Conservation (phyloP, 2,329 filamentous ascomycete species). For the Alternaria metachromatica region DNA sequence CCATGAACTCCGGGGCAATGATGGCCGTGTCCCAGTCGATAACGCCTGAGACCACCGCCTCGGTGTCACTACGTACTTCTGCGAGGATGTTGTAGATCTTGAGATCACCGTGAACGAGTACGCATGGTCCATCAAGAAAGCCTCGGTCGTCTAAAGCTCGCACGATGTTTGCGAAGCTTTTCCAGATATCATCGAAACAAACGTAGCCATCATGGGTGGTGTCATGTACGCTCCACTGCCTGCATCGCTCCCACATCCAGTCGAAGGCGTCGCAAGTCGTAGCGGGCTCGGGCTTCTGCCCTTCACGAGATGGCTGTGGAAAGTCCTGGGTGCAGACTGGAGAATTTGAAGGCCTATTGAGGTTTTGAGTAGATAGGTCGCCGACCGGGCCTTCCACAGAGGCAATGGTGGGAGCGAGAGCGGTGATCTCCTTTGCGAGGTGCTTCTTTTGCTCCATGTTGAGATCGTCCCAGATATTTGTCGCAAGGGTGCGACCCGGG, state of each 20-base stretch:
- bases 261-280: background rate
- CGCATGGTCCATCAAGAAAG: conserved; percentile 14
- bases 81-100: conserved; percentile 38
- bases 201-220: too few relatives aligned
- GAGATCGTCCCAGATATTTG: fast-evolving
- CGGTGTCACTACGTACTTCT: conserved; percentile 7
- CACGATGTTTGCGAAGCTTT: conserved; percentile 10
- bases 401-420: background rate
- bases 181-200: conserved; percentile 15
- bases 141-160: conserved; percentile 16
- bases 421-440: background rate
- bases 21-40: conserved; percentile 47
- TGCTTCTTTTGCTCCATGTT: background rate
- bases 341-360: background rate
- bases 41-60: conserved; percentile 28
- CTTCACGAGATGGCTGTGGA: too few relatives aligned
- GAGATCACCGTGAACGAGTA: conserved; percentile 36
- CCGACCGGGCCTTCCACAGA: background rate
- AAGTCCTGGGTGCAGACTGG: background rate
- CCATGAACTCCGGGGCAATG: conserved; percentile 41
- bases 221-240: conserved; percentile 14
- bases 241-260: conserved; percentile 11
- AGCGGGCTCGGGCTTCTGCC: too few relatives aligned
- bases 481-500: background rate
- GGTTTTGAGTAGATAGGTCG: background rate